These are phyloP conservation scores for Neurospora sp. DNA, from an alignment of 2,329 filamentous ascomycete species.

Conservation along the genomic window DNA sequence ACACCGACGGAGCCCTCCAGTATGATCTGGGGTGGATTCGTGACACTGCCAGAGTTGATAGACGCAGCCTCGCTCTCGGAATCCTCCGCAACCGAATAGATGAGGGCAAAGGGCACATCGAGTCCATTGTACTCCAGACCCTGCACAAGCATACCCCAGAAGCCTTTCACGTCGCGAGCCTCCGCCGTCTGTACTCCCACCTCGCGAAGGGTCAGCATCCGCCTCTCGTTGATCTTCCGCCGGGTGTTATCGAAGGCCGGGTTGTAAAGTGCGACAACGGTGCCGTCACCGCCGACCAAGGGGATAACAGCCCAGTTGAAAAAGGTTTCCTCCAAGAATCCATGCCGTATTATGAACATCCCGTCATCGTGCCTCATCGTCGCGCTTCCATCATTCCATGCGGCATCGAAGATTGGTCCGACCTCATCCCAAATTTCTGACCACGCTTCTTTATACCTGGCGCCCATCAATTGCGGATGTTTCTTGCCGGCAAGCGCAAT, in stretches of 20 bases:
- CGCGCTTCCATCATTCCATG: conserved; percentile 61
- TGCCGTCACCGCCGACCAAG: conserved; percentile 63
- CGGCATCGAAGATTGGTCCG: conserved; percentile 56
- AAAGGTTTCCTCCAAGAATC: conserved; percentile 68
- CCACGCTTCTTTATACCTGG: conserved; percentile 60
- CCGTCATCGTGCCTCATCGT: conserved; percentile 80
- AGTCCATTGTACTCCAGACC: conserved; percentile 65
- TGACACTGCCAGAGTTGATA: conserved; percentile 56
- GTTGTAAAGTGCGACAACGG: conserved; percentile 68
- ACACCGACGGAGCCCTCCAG: conserved; percentile 66
- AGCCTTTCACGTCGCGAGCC: conserved; percentile 62
- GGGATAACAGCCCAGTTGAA: conserved; percentile 79
- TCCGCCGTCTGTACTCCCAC: conserved; percentile 65
- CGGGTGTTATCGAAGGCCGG: conserved; percentile 74
- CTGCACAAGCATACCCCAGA: conserved; percentile 61
- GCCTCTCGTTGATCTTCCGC: conserved; percentile 65
- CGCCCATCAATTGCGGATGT: conserved; percentile 67
- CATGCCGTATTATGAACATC: conserved; percentile 60
- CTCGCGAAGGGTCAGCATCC: conserved; percentile 70
- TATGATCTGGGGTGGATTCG: conserved; percentile 53
- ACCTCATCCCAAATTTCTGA: conserved; percentile 65
- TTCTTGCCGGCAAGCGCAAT: conserved; percentile 64
- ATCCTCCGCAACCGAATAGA: conserved; percentile 68
- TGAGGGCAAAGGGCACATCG: conserved; percentile 66
- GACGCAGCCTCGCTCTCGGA: conserved; percentile 62